Conservation (phyloP, 768 basidiomycete genomes). For the Mycena haematopus region DNA sequence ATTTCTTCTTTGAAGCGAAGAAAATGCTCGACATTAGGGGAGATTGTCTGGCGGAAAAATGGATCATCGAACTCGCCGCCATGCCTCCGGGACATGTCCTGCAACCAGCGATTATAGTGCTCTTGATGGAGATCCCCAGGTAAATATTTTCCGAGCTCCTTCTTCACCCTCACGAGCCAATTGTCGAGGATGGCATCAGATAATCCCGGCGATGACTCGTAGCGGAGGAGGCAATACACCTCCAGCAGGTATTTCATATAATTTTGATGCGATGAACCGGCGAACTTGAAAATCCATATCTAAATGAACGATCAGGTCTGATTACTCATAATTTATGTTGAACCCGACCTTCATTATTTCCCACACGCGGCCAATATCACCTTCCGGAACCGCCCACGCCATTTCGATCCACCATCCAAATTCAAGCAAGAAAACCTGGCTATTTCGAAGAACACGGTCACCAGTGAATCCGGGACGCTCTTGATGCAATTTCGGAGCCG, state of each 20-base stretch:
- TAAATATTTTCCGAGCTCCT: conserved; percentile 25
- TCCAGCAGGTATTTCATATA: conserved; percentile 37
- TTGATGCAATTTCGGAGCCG: too few relatives aligned
- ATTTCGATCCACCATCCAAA: too few relatives aligned
- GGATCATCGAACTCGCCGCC: conserved; percentile 33
- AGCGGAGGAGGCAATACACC: conserved; percentile 32
- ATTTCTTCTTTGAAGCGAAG: conserved; percentile 33
- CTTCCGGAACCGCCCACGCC: too few relatives aligned
- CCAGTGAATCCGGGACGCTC: too few relatives aligned
- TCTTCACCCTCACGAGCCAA: conserved; percentile 33
- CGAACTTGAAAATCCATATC: conserved; percentile 12
- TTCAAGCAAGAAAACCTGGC: too few relatives aligned
- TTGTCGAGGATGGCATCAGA: conserved; percentile 31
- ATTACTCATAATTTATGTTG: too few relatives aligned
- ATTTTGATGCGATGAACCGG: conserved; percentile 26
- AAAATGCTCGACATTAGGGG: conserved; percentile 35
- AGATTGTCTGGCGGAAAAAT: conserved; percentile 31
- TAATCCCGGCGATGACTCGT: conserved; percentile 32
- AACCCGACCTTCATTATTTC: too few relatives aligned
- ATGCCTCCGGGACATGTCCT: conserved; percentile 29
- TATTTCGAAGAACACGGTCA: too few relatives aligned
- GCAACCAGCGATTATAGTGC: conserved; percentile 33
- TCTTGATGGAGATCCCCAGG: conserved; percentile 33
- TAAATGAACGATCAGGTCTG: too few relatives aligned
- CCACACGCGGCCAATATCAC: too few relatives aligned